These are phyloP conservation scores for Phalaenopsis equestris DNA, from an alignment of 106 monocot species.

Conservation along the genomic window DNA sequence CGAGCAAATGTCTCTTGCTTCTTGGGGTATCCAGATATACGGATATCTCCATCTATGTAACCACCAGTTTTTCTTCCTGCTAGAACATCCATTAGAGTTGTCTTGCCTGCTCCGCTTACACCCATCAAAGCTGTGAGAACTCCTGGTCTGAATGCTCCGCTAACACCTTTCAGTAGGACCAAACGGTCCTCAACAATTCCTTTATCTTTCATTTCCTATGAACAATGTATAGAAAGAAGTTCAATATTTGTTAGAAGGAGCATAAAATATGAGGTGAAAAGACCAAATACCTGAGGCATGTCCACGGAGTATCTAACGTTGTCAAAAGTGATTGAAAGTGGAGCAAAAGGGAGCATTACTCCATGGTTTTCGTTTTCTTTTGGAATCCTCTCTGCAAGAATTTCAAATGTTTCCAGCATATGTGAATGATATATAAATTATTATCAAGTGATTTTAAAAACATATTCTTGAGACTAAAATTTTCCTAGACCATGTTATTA, in stretches of 20 bases:
- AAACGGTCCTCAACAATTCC: slow-evolving; percentile 44
- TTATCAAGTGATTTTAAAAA: not conserved
- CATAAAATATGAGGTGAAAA: not conserved
- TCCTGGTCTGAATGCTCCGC: slow-evolving; percentile 77
- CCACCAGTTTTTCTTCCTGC: slow-evolving; percentile 89
- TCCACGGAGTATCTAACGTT: slow-evolving; percentile 69
- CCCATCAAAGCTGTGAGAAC: slow-evolving; percentile 90
- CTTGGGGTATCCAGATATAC: slow-evolving; percentile 68
- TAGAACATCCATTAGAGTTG: slow-evolving; percentile 86
- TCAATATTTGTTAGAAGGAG: not conserved
- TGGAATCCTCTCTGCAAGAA: not conserved
- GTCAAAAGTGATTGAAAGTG: slow-evolving; percentile 65
- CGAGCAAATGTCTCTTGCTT: slow-evolving; percentile 91
- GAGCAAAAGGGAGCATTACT: slow-evolving; percentile 72
- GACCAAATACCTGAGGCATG: slow-evolving; percentile 48
- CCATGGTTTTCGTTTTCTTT: slow-evolving; percentile 32
- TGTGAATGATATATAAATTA: not conserved
- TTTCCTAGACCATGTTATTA: not conserved
- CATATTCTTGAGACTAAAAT: not conserved
- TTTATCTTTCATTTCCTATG: slow-evolving; percentile 78
- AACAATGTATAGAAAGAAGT: slow-evolving; percentile 1
- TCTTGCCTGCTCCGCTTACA: slow-evolving; percentile 87
- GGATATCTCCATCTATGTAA: slow-evolving; percentile 72
- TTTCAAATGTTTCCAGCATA: not conserved
- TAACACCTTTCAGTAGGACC: slow-evolving; percentile 63